Conservation (phyloP, 768 basidiomycete species). For the Phaeotremella skinneri region DNA sequence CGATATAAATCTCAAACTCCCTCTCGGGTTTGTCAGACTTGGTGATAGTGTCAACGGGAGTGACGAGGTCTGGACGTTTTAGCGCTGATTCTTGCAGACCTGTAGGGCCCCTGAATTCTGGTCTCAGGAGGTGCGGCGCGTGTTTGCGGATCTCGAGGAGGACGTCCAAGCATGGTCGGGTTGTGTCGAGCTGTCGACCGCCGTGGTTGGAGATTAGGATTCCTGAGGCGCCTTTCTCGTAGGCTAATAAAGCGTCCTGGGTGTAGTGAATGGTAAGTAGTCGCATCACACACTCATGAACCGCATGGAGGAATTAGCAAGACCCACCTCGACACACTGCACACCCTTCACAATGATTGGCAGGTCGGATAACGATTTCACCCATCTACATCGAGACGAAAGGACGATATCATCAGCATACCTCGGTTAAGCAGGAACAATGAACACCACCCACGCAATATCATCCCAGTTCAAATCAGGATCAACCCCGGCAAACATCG, state of each 20-base stretch:
- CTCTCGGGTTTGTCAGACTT: slow-evolving; percentile 13
- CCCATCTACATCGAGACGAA: slow-evolving; percentile 50
- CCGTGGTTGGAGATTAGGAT: slow-evolving; percentile 65
- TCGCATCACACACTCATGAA: background rate
- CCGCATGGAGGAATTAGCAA: background rate
- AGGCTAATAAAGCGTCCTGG: slow-evolving; percentile 79
- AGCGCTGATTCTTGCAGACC: slow-evolving; percentile 20
- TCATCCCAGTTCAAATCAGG: slow-evolving; percentile 52
- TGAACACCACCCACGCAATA: slow-evolving; percentile 24
- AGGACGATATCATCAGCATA: background rate
- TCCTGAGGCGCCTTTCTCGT: slow-evolving; percentile 78
- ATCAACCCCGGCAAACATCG: slow-evolving; percentile 52
- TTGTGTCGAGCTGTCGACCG: slow-evolving; percentile 56
- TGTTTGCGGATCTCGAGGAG: slow-evolving; percentile 44
- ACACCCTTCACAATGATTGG: slow-evolving; percentile 58
- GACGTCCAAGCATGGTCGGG: slow-evolving; percentile 33
- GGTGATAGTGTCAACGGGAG: slow-evolving; percentile 12
- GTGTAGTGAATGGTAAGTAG: background rate
- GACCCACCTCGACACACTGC: slow-evolving; percentile 47
- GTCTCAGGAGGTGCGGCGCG: slow-evolving; percentile 34
- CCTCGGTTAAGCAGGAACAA: slow-evolving; percentile 43
- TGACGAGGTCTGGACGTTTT: slow-evolving; percentile 12
- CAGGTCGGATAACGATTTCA: slow-evolving; percentile 52
- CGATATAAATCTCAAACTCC: slow-evolving; percentile 33
- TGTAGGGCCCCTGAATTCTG: slow-evolving; percentile 33